Evolutionary conservation across 345 rosid genomes (phyloP).

Genomic region (Eucalyptus microcorys): DNA sequence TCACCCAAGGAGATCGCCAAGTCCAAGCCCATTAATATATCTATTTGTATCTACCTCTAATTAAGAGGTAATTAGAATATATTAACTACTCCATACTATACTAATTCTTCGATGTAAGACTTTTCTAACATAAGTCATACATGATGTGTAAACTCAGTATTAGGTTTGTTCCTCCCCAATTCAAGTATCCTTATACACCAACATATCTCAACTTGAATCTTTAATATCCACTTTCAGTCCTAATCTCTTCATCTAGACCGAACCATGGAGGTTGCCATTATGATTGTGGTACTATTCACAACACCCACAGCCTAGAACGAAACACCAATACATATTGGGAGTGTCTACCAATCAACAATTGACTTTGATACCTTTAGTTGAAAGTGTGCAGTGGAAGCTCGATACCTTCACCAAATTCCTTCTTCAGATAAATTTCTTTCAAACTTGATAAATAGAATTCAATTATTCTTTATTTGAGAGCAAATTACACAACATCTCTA

Average conservation of each 20-base stretch:
- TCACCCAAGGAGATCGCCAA: accelerated
- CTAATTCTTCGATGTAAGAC: accelerated
- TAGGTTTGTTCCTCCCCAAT: not conserved
- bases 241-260: not conserved
- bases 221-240: not conserved
- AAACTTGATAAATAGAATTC: not conserved
- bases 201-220: not conserved
- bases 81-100: too few species aligned
- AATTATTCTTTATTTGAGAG: too few species aligned
- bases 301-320: accelerated
- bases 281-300: not conserved
- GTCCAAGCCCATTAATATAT: not conserved
- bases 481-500: not conserved
- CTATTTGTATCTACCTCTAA: accelerated
- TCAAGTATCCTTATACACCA: not conserved
- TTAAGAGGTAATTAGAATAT: too few species aligned
- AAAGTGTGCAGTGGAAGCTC: accelerated
- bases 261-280: not conserved
- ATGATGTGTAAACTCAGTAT: accelerated
- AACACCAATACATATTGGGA: not conserved
- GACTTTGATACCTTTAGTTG: not conserved
- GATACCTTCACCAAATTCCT: too few species aligned
- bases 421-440: accelerated
- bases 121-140: too few species aligned
- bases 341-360: not conserved